phyloP scores from a whole-genome alignment of 805 yeast species.

The Suhomyces kilbournensis region DNA sequence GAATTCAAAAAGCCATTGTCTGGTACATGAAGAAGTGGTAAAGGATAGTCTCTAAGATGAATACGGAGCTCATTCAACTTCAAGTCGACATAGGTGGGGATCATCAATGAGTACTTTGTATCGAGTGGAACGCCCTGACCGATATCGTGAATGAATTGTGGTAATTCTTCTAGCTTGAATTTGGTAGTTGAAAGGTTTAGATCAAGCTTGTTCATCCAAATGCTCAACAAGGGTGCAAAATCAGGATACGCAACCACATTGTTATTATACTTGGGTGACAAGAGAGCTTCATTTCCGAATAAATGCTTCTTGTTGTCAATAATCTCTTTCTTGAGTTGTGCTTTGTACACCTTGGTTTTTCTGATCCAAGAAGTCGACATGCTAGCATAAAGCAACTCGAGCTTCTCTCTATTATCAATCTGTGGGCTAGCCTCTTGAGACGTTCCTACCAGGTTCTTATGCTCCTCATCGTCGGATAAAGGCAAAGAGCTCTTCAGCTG shows the following conservation, averaged over 20 bases:
- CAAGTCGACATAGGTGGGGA: slow-evolving; percentile 63
- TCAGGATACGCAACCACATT: slow-evolving; percentile 29
- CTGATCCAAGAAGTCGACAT: slow-evolving; percentile 70
- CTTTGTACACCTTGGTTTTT: slow-evolving; percentile 50
- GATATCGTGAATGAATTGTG: slow-evolving; percentile 60
- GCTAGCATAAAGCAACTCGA: slow-evolving; percentile 40
- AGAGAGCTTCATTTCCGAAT: slow-evolving; percentile 33
- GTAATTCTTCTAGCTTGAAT: slow-evolving; percentile 38
- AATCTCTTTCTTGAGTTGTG: slow-evolving; percentile 34
- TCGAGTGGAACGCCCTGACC: slow-evolving; percentile 85
- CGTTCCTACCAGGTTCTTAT: background rate
- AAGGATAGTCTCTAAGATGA: slow-evolving; percentile 80
- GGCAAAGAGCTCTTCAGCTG: background rate
- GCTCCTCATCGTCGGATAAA: background rate
- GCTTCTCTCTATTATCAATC: slow-evolving; percentile 5
- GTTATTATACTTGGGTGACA: slow-evolving; percentile 16
- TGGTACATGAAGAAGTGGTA: slow-evolving; percentile 79
- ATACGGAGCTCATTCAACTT: slow-evolving; percentile 59
- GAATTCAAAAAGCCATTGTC: slow-evolving; percentile 17
- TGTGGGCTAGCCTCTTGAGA: background rate
- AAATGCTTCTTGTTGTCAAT: slow-evolving; percentile 31
- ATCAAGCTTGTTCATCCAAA: slow-evolving; percentile 27
- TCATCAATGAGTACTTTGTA: slow-evolving; percentile 59
- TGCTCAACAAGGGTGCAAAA: slow-evolving; percentile 34
- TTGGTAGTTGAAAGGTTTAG: slow-evolving; percentile 24